Percentiles rank a stretch among this genome's conserved stretches.
Evolutionary conservation across 2,329 filamentous ascomycete genomes (phyloP).

Genomic region (Colletotrichum eleusines): DNA sequence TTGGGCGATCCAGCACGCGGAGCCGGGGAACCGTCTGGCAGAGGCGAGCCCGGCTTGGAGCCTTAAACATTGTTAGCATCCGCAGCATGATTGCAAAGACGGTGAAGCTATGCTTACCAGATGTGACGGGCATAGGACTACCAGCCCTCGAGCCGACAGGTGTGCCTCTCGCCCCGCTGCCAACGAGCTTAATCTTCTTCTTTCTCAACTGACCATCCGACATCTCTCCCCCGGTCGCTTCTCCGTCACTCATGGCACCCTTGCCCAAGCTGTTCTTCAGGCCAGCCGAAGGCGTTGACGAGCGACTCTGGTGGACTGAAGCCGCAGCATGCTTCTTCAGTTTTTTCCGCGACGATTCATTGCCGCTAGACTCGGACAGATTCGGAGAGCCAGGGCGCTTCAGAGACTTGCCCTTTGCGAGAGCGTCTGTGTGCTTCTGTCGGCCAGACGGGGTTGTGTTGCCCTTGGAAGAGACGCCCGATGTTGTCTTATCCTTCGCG

Average conservation of each 20-base stretch:
- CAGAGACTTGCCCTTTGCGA: slow-evolving; percentile 71
- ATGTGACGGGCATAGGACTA: slow-evolving; percentile 65
- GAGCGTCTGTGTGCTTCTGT: slow-evolving; percentile 58
- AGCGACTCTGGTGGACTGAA: slow-evolving; percentile 64
- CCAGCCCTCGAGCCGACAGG: slow-evolving; percentile 71
- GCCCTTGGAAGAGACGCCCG: slow-evolving; percentile 76
- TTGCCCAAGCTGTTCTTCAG: slow-evolving; percentile 60
- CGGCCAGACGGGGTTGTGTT: slow-evolving; percentile 68
- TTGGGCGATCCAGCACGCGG: slow-evolving; percentile 52
- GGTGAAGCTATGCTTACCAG: slow-evolving; percentile 50
- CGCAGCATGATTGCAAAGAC: neutral
- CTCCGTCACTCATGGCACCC: slow-evolving; percentile 78
- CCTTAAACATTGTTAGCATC: slow-evolving; percentile 25
- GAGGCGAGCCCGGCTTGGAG: slow-evolving; percentile 44
- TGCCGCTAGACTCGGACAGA: slow-evolving; percentile 90
- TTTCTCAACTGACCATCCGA: slow-evolving; percentile 65
- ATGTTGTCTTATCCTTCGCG: slow-evolving; percentile 64
- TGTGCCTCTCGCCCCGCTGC: slow-evolving; percentile 60
- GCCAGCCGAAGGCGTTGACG: slow-evolving; percentile 65
- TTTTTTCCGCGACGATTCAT: slow-evolving; percentile 87
- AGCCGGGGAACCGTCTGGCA: slow-evolving; percentile 36
- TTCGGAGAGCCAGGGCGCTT: slow-evolving; percentile 91
- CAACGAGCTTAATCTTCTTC: slow-evolving; percentile 68
- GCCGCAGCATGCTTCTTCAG: slow-evolving; percentile 72
- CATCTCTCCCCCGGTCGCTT: slow-evolving; percentile 77